Conservation (phyloP, 768 basidiomycete genomes). For the Termitomyces bulborhizus region DNA sequence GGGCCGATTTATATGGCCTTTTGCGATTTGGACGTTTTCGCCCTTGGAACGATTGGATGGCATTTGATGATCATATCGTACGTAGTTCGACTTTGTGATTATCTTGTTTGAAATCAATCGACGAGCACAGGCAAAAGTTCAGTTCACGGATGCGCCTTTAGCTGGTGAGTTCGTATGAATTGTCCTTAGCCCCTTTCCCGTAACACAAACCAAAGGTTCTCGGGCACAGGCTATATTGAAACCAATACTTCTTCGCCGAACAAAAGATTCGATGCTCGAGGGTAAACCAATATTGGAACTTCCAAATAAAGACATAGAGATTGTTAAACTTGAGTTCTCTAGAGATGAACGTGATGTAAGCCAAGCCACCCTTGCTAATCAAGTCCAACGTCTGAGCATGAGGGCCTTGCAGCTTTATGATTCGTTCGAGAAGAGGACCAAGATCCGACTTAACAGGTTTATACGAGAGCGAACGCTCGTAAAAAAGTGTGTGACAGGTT, state of each 20-base stretch:
- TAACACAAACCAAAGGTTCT: constrained; percentile 26
- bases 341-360: constrained; percentile 58
- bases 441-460: constrained; percentile 53
- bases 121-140: constrained; percentile 38
- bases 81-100: constrained; percentile 8
- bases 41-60: constrained; percentile 69
- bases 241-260: constrained; percentile 64
- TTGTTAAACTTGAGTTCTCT: constrained; percentile 57
- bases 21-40: constrained; percentile 63
- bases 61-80: constrained; percentile 56
- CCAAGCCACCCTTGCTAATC: constrained; percentile 8
- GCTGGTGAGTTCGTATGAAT: constrained; percentile 36
- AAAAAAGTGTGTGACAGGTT: constrained; percentile 51
- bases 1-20: constrained; percentile 66
- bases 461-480: constrained; percentile 58
- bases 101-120: neutral
- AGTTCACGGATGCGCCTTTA: constrained; percentile 49
- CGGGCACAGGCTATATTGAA: constrained; percentile 66
- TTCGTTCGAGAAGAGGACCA: constrained; percentile 47
- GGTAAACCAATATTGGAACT: constrained; percentile 66
- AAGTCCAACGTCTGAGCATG: neutral
- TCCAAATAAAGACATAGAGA: constrained; percentile 51
- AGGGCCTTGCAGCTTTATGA: constrained; percentile 43
- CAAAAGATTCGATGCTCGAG: constrained; percentile 60
- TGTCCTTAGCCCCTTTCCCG: neutral